Conservation (phyloP, 1,139 yeast genomes). For the Geotrichum armillariae region DNA sequence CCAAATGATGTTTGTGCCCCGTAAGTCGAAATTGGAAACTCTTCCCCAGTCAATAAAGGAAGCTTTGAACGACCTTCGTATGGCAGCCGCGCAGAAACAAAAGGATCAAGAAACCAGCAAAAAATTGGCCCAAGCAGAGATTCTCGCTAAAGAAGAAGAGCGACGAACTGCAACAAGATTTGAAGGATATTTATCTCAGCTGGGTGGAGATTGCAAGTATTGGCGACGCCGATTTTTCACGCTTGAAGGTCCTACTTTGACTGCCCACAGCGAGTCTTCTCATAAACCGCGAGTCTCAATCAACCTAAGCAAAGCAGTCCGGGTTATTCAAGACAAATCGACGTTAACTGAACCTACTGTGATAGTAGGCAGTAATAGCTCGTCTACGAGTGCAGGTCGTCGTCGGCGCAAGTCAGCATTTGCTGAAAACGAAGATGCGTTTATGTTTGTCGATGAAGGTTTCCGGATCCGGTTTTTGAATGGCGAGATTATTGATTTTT, state of each 20-base stretch:
- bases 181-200: conserved; percentile 72
- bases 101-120: not conserved
- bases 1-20: conserved; percentile 69
- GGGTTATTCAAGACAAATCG: conserved; percentile 37
- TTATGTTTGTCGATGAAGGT: conserved; percentile 31
- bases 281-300: conserved; percentile 69
- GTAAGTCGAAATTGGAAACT: conserved; percentile 47
- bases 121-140: not conserved
- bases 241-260: conserved; percentile 53
- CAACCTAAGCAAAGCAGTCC: conserved; percentile 61
- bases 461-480: conserved; percentile 64
- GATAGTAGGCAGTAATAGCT: conserved; percentile 33
- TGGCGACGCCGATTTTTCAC: conserved; percentile 66
- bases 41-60: conserved; percentile 55
- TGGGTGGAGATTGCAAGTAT: conserved; percentile 71
- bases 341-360: conserved; percentile 31
- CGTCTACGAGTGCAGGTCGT: conserved; percentile 20
- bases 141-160: conserved; percentile 7
- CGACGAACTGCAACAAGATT: not conserved
- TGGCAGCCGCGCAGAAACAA: conserved; percentile 6
- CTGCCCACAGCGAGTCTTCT: conserved; percentile 64
- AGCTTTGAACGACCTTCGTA: conserved; percentile 35
- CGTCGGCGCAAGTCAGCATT: conserved; percentile 35
- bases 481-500: conserved; percentile 68
- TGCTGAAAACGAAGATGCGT: conserved; percentile 35